Base-by-base conservation (phyloP, 768 basidiomycete genomes). In the Dendrothele bispora region DNA sequence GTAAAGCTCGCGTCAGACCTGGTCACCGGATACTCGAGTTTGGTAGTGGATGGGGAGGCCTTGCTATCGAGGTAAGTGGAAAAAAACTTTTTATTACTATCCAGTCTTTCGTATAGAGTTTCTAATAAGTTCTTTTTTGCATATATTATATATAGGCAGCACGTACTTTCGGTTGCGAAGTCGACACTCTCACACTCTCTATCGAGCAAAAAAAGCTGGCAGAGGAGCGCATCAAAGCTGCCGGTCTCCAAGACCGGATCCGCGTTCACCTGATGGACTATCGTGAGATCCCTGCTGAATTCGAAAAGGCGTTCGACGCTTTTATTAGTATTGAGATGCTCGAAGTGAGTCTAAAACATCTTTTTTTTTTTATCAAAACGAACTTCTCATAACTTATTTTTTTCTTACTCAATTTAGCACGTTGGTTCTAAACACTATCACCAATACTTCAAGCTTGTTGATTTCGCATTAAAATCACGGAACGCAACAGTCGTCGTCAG, bases 251-350 rank as follows among this genome's bases (percentile, higher is more conserved):
- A 53, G 74, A 75, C 42, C 77, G 77, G 45, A 82, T 95, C 57
- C 84, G 86, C 5, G 90, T 95, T 7, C 91, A 95, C 63, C 74
- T 95, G 35, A 77, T 94, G 70, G 93, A 95, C 62, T 97, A 95
- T 64, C 82, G 93, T 32, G 89, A 91, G 53, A 86, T 91, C 21
- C 86, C 88, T 11, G 67, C 80, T n/a, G 79, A 86, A 43, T 95
- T 87, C 61, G 83, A 88, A 66, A 84, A 88, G 52, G 77, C 84
- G 8, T 91, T 90, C 54, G 88, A 91, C 58, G 79, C 86, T 6
- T 82, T 88, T 56, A 75, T 91, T 40, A 86, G 83, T 58, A 76
- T 86, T 51, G 89, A 91, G 67, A 90, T 90, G 88, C 73, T 91
- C 22, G 89, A 91, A 71, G 83, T 79, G 46, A 49, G 66, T 53